Evolutionary conservation across 306 rosid genomes (phyloP).

Genomic region (Glycyrrhiza uralensis): DNA sequence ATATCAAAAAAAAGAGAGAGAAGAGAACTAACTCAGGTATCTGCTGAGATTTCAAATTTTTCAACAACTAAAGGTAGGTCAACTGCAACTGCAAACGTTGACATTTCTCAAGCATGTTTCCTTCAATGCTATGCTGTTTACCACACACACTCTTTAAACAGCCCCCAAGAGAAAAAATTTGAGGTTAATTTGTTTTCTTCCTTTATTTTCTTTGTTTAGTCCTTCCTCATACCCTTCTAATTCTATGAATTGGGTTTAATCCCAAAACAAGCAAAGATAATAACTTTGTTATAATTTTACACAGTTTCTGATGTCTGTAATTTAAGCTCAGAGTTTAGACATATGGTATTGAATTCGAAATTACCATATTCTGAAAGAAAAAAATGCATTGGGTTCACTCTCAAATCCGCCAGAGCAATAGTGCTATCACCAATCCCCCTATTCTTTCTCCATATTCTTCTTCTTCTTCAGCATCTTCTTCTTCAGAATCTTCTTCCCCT

Average conservation of each 20-base stretch:
- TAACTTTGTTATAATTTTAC: constrained; percentile 15
- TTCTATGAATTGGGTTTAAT: constrained; percentile 52
- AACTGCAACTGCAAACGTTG: constrained; percentile 56
- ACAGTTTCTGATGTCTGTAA: constrained; percentile 14
- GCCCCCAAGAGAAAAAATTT: neutral
- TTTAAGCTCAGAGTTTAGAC: neutral
- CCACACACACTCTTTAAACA: neutral
- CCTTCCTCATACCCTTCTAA: constrained; percentile 33
- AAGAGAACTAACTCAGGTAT: constrained; percentile 17
- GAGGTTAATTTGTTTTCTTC: constrained; percentile 16
- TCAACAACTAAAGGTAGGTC: constrained; percentile 57
- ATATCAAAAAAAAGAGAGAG: too few species aligned
- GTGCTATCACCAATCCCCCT: constrained; percentile 36
- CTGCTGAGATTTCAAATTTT: constrained; percentile 41
- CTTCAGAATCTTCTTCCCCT: constrained; percentile 30
- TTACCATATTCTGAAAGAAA: constrained; percentile 46
- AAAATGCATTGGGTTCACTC: constrained; percentile 61
- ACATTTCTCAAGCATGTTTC: constrained; percentile 37
- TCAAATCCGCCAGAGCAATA: constrained; percentile 40
- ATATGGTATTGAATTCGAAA: constrained; percentile 22
- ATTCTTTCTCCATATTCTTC: constrained; percentile 31
- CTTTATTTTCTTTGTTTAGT: neutral
- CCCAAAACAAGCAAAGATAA: constrained; percentile 43
- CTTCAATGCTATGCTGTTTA: constrained; percentile 15
- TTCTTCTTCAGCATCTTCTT: constrained; percentile 21